A percentile compares a stretch with the other conserved stretches of the same genome.
Evolutionary conservation across 768 basidiomycete species (phyloP).

Genomic region (Pleurotus giganteus): DNA sequence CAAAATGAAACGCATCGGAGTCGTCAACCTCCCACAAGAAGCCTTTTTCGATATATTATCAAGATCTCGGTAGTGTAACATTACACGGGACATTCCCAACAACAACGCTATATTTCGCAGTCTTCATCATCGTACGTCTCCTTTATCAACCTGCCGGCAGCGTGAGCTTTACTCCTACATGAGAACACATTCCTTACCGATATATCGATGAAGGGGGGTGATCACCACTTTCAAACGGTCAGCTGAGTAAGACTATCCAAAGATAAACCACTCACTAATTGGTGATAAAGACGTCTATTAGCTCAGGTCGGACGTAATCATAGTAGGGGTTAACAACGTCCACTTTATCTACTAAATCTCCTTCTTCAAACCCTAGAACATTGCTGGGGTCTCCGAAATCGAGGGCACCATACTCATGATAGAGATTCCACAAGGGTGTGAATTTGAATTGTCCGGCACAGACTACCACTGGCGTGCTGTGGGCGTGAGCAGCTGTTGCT

Average conservation of each 20-base stretch:
- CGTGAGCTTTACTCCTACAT: slow-evolving; percentile 10
- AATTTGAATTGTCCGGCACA: slow-evolving; percentile 97
- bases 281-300: slow-evolving; percentile 92
- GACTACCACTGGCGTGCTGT: slow-evolving; percentile 90
- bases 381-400: slow-evolving; percentile 71
- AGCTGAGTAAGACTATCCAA: background rate
- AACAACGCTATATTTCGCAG: slow-evolving; percentile 57
- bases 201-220: slow-evolving; percentile 95
- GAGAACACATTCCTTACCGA: slow-evolving; percentile 43
- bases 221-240: slow-evolving; percentile 66
- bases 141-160: slow-evolving; percentile 66
- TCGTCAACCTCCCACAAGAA: slow-evolving; percentile 89
- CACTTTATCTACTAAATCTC: slow-evolving; percentile 77
- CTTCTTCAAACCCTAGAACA: slow-evolving; percentile 75
- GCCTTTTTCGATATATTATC: slow-evolving; percentile 88
- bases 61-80: background rate
- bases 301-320: slow-evolving; percentile 91
- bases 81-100: background rate
- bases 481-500: slow-evolving; percentile 83
- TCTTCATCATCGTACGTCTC: slow-evolving; percentile 97
- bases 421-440: slow-evolving; percentile 87
- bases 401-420: slow-evolving; percentile 81
- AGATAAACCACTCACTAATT: slow-evolving; percentile 75
- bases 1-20: slow-evolving; percentile 84
- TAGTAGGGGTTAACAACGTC: slow-evolving; percentile 96